Percentiles rank a stretch among this genome's conserved stretches.
These are phyloP conservation scores for Coemansia sp. DNA, from an alignment of 192 early-diverging fungal genomes.

Conservation along the genomic window DNA sequence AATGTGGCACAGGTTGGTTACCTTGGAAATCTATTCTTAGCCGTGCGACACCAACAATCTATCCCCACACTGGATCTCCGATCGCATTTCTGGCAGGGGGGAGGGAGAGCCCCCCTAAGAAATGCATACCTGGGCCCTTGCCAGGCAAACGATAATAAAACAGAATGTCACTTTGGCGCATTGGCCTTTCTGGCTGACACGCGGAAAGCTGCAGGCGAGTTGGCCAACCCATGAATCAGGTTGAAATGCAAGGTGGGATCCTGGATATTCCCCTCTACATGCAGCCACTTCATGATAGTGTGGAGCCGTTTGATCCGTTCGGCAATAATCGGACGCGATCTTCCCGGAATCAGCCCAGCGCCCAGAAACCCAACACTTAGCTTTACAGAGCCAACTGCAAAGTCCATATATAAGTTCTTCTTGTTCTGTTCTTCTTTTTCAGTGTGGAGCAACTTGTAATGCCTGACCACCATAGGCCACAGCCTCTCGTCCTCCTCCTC, in stretches of 20 bases:
- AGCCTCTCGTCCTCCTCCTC: constrained; percentile 21
- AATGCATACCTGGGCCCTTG: not conserved
- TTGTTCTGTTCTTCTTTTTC: not conserved
- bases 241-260: constrained; percentile 20
- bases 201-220: constrained; percentile 23
- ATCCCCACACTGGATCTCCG: not conserved
- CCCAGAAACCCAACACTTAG: constrained; percentile 13
- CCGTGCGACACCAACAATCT: not conserved
- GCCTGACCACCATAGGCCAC: constrained; percentile 21
- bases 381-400: constrained; percentile 1
- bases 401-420: not conserved
- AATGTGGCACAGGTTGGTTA: too few species aligned
- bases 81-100: not conserved
- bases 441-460: not conserved
- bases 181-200: not conserved
- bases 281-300: constrained; percentile 22
- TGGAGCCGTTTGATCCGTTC: constrained; percentile 13
- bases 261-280: constrained; percentile 9
- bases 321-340: constrained; percentile 8
- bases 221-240: constrained; percentile 25
- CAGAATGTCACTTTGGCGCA: not conserved
- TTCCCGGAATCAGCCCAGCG: constrained; percentile 4
- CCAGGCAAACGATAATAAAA: not conserved
- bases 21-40: too few species aligned
- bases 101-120: not conserved